Conservation (phyloP, 2,329 filamentous ascomycete species). For the Aspergillus fischeri region DNA sequence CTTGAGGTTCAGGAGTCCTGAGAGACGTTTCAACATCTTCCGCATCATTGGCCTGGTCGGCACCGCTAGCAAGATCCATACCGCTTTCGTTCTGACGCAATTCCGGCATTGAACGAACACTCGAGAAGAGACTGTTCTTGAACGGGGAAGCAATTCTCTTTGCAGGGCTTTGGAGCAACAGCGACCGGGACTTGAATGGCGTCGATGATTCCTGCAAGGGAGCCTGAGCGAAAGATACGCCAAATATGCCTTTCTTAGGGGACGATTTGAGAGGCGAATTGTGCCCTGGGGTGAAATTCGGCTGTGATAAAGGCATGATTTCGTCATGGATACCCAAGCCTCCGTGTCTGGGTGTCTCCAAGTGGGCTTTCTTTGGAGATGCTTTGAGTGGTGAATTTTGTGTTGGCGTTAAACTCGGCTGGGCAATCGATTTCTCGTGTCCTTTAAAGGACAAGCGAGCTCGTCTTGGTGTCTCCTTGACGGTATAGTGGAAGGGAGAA, state of each 20-base stretch:
- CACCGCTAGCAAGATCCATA: background rate
- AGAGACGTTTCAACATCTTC: background rate
- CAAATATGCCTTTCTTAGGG: slow-evolving; percentile 26
- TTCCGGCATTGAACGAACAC: slow-evolving; percentile 1
- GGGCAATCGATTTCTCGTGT: slow-evolving; percentile 14
- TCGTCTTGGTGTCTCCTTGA: slow-evolving; percentile 40
- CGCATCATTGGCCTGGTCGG: background rate
- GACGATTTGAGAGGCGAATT: slow-evolving; percentile 21
- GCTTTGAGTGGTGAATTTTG: slow-evolving; percentile 38
- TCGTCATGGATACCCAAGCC: slow-evolving; percentile 7
- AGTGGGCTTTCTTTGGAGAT: slow-evolving; percentile 39
- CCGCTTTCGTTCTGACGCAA: background rate
- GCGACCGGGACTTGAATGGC: slow-evolving; percentile 29
- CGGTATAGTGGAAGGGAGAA: slow-evolving; percentile 41
- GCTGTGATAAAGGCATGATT: slow-evolving; percentile 8
- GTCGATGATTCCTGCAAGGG: slow-evolving; percentile 30
- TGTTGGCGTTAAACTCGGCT: slow-evolving; percentile 26
- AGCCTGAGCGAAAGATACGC: slow-evolving; percentile 33
- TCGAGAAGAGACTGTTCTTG: slow-evolving; percentile 26
- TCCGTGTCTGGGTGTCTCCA: slow-evolving; percentile 16
- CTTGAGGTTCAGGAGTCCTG: background rate
- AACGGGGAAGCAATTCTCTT: slow-evolving; percentile 40
- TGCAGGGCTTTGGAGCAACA: slow-evolving; percentile 41
- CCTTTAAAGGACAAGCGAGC: slow-evolving; percentile 24
- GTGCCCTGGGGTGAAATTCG: slow-evolving; percentile 14